These are phyloP conservation scores for Galerina sulciceps DNA, from an alignment of 768 basidiomycete species.

Conservation along the genomic window DNA sequence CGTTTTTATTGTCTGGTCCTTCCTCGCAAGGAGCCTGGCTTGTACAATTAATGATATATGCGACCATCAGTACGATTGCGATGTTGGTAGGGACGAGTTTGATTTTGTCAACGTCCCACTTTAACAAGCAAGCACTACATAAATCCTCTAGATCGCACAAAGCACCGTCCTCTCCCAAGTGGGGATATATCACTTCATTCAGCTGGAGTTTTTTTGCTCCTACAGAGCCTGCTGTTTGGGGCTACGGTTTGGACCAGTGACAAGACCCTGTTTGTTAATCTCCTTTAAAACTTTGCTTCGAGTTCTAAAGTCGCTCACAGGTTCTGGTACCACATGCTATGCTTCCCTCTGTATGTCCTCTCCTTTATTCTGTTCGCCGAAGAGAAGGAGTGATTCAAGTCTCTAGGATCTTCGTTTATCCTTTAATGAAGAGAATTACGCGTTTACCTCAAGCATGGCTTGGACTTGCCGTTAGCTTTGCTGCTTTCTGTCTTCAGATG, in stretches of 20 bases:
- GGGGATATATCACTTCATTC: background rate
- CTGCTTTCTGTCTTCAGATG: background rate
- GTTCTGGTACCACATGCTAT: background rate
- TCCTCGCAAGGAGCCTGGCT: background rate
- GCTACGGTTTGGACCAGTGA: background rate
- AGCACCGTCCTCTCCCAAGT: background rate
- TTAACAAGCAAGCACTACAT: background rate
- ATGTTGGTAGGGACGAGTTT: constrained; percentile 3
- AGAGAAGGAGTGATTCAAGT: no score
- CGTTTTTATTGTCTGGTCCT: background rate
- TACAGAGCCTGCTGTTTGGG: background rate
- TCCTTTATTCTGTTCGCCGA: background rate
- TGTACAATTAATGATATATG: constrained; percentile 6
- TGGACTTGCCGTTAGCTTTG: background rate
- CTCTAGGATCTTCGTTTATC: constrained; percentile 3
- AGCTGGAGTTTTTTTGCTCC: background rate
- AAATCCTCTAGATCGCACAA: background rate
- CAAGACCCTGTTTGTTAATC: background rate
- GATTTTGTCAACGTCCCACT: no score
- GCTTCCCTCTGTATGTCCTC: background rate
- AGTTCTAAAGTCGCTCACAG: background rate
- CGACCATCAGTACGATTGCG: background rate
- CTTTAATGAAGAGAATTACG: constrained; percentile 1
- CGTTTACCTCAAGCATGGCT: constrained; percentile 3
- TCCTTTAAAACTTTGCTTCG: background rate